A percentile compares a stretch with the other conserved stretches of the same genome.
Evolutionary conservation across 169 alveolate genomes (phyloP).

Genomic region (Perkinsus marinus): DNA sequence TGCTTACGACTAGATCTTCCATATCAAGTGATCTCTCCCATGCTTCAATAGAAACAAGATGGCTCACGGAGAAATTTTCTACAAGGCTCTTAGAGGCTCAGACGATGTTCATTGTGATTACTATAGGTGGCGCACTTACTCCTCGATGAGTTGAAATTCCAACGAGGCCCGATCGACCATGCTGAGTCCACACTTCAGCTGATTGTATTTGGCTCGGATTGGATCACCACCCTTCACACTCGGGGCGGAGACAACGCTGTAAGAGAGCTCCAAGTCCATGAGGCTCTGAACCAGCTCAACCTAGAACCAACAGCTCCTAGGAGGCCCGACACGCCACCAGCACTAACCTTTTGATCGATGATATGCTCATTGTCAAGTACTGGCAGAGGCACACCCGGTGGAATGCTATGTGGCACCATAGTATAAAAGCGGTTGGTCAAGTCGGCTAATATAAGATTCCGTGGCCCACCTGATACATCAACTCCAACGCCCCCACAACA

Average conservation of each 20-base stretch:
- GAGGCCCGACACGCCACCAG: no score
- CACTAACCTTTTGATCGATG: neutral
- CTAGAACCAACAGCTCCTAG: no score
- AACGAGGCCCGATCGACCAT: conserved; percentile 31
- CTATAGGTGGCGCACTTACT: conserved; percentile 16
- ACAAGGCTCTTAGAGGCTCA: no score
- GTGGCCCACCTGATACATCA: neutral
- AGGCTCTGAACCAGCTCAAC: conserved; percentile 27
- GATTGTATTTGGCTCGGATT: conserved; percentile 24
- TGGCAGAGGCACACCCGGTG: neutral
- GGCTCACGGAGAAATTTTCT: no score
- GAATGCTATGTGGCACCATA: conserved; percentile 22
- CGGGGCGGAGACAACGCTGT: neutral
- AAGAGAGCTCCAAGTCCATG: conserved; percentile 13
- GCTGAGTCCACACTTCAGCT: conserved; percentile 20
- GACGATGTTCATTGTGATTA: no score
- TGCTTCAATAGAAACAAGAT: no score
- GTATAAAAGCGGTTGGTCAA: conserved; percentile 26
- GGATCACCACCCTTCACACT: conserved; percentile 19
- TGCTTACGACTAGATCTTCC: no score
- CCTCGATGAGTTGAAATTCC: conserved; percentile 40
- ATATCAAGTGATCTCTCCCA: no score
- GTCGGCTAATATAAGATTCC: conserved; percentile 1
- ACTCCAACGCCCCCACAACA: neutral
- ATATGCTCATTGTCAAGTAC: neutral